Conservation (phyloP, 108 stramenopile species). For the Cyclotella sp. region DNA sequence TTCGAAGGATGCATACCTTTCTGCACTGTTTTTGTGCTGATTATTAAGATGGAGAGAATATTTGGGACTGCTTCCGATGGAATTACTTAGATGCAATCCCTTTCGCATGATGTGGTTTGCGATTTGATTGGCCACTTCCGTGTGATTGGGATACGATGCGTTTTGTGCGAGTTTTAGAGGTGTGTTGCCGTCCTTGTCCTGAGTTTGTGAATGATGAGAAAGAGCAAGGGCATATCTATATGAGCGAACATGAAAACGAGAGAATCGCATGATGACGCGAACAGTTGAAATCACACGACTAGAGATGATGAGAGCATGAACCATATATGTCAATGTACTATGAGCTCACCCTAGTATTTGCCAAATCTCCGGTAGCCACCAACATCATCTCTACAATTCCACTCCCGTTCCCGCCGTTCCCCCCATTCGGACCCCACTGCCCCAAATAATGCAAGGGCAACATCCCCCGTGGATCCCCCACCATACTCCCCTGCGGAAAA, state of each 20-base stretch:
- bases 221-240: no score
- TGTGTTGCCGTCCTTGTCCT: slow-evolving; percentile 79
- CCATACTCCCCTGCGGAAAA: slow-evolving; percentile 72
- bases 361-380: slow-evolving; percentile 69
- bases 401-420: not conserved
- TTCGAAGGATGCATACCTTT: slow-evolving; percentile 23
- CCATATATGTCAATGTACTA: not conserved
- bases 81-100: slow-evolving; percentile 15
- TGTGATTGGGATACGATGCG: slow-evolving; percentile 62
- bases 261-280: not conserved
- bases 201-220: not conserved
- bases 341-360: slow-evolving; percentile 21
- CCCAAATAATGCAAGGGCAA: slow-evolving; percentile 84
- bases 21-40: not conserved
- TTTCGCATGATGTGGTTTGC: slow-evolving; percentile 22
- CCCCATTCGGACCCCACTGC: slow-evolving; percentile 71
- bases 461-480: slow-evolving; percentile 80
- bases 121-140: slow-evolving; percentile 40
- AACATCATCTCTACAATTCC: slow-evolving; percentile 75
- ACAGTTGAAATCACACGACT: not conserved
- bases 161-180: slow-evolving; percentile 68
- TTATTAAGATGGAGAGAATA: not conserved
- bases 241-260: not conserved
- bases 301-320: not conserved
- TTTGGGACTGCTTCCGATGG: not conserved